phyloP scores from a whole-genome alignment of 108 stramenopile species.

The Tribonema minus region DNA sequence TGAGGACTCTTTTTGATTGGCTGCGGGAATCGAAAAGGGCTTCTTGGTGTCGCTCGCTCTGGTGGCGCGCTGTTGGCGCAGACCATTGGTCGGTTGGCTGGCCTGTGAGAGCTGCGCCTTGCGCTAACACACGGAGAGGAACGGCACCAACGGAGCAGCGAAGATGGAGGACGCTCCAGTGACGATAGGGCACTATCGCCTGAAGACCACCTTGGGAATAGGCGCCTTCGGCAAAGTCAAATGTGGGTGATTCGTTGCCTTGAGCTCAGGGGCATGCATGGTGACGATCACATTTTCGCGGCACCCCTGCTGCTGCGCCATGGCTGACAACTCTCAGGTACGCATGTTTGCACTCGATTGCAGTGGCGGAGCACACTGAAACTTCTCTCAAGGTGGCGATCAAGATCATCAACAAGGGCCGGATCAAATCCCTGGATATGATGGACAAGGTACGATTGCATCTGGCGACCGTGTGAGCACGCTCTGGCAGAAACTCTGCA shows the following conservation, averaged over 20 bases:
- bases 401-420: conserved; percentile 96
- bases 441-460: conserved; percentile 85
- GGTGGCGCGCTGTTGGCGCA: too few species aligned
- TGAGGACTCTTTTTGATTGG: too few species aligned
- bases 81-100: too few species aligned
- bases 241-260: conserved; percentile 82
- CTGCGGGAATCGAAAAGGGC: too few species aligned
- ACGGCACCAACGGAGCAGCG: not conserved
- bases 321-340: too few species aligned
- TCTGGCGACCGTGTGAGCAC: conserved; percentile 55
- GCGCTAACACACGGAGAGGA: too few species aligned
- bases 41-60: too few species aligned
- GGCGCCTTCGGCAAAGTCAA: conserved; percentile 96
- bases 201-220: conserved; percentile 96
- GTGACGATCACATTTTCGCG: too few species aligned
- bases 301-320: too few species aligned
- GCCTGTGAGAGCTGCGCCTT: not conserved
- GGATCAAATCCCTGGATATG: conserved; percentile 97
- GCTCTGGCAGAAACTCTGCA: conserved; percentile 45
- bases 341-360: not conserved
- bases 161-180: conserved; percentile 45
- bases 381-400: conserved; percentile 76
- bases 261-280: too few species aligned
- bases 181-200: conserved; percentile 92
- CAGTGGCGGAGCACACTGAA: conserved; percentile 43